A percentile compares a stretch with the other conserved stretches of the same genome.
Conservation (phyloP, 371 early-diverging fungal species). For the Encephalitozoon romaleae region DNA sequence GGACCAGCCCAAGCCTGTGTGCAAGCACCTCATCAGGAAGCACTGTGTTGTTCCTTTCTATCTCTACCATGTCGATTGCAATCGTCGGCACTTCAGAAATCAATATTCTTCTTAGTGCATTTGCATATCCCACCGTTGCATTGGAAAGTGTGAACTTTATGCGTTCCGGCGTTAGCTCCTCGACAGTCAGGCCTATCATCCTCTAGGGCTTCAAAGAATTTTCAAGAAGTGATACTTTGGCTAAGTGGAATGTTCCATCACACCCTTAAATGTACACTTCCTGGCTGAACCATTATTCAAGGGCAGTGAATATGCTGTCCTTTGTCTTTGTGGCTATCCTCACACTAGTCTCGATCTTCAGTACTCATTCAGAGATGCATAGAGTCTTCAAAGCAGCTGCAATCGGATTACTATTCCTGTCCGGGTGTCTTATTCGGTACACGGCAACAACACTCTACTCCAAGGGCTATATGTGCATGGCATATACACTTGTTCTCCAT, state of each 20-base stretch:
- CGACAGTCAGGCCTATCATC: neutral
- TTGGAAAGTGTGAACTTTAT: slow-evolving; percentile 66
- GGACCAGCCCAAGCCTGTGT: slow-evolving; percentile 90
- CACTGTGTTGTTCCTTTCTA: slow-evolving; percentile 81
- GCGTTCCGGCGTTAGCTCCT: slow-evolving; percentile 15
- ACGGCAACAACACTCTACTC: neutral
- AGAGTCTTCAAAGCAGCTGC: neutral
- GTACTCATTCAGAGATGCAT: neutral
- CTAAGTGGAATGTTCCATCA: neutral
- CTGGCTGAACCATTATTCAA: neutral
- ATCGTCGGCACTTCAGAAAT: slow-evolving; percentile 67
- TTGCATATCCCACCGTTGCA: slow-evolving; percentile 80
- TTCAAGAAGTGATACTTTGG: neutral
- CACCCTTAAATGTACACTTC: neutral
- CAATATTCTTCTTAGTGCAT: slow-evolving; percentile 83
- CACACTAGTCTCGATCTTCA: neutral
- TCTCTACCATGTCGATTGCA: slow-evolving; percentile 85
- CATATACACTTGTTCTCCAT: neutral
- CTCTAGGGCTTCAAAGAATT: neutral
- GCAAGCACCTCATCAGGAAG: slow-evolving; percentile 91
- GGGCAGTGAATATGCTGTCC: neutral
- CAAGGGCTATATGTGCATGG: neutral
- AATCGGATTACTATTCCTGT: neutral
- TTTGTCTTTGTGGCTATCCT: neutral
- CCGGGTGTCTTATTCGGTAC: neutral